Evolutionary conservation across 495 filamentous ascomycete genomes (phyloP).

Genomic region (Penicillium flavigenum): DNA sequence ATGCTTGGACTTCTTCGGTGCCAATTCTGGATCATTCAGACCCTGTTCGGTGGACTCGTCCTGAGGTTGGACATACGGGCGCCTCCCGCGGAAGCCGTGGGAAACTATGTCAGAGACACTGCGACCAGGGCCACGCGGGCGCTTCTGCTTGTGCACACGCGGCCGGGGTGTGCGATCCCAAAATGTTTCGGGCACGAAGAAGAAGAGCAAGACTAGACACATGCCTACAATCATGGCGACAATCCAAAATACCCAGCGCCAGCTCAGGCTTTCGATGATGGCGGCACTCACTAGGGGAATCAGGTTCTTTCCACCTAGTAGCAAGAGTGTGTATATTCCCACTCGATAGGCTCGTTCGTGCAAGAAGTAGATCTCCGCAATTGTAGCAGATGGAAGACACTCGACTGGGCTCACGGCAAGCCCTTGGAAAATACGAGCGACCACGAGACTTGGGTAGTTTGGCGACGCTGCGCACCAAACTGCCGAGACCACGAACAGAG

Average conservation of each 20-base stretch:
- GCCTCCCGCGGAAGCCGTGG: conserved; percentile 40
- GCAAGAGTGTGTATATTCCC: conserved; percentile 89
- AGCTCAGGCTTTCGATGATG: conserved; percentile 72
- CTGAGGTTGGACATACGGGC: conserved; percentile 23
- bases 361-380: conserved; percentile 95
- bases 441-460: conserved; percentile 73
- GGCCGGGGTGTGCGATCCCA: conserved; percentile 85
- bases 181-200: conserved; percentile 95
- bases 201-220: conserved; percentile 70
- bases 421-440: conserved; percentile 84
- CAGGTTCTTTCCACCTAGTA: conserved; percentile 91
- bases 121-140: conserved; percentile 30
- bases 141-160: conserved; percentile 40
- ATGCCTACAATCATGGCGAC: conserved; percentile 81
- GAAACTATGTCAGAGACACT: conserved; percentile 45
- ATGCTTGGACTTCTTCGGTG: conserved; percentile 31
- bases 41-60: conserved; percentile 16
- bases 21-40: neutral
- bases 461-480: conserved; percentile 86
- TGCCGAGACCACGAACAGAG: conserved; percentile 72
- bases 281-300: conserved; percentile 80
- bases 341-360: conserved; percentile 93
- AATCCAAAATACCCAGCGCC: conserved; percentile 87
- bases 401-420: conserved; percentile 90
- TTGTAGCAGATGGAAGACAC: conserved; percentile 88